Percentiles rank a stretch among this genome's conserved stretches.
phyloP scores from a whole-genome alignment of 2,329 filamentous ascomycete genomes.

The Aspergillus pseudonomiae region DNA sequence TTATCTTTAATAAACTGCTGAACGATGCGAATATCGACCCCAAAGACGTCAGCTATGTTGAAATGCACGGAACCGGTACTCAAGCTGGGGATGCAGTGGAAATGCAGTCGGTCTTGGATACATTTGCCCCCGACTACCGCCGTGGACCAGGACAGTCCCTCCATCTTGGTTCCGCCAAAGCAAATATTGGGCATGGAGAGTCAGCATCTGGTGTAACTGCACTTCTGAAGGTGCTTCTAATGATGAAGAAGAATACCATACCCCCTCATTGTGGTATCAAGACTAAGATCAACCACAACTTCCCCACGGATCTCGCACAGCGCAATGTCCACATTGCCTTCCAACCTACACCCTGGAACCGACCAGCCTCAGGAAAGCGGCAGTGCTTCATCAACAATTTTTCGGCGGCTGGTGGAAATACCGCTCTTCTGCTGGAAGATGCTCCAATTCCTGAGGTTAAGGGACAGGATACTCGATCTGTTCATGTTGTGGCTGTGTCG shows the following conservation, averaged over 20 bases:
- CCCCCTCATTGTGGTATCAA: conserved; percentile 42
- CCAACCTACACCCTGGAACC: conserved; percentile 47
- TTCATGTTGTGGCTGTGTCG: conserved; percentile 61
- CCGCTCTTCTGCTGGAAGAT: conserved; percentile 68
- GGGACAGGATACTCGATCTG: conserved; percentile 54
- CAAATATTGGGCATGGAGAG: conserved; percentile 66
- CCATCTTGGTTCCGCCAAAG: conserved; percentile 65
- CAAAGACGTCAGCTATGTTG: conserved; percentile 77
- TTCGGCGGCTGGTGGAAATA: conserved; percentile 71
- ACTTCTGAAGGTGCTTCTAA: conserved; percentile 40
- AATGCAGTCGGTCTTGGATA: conserved; percentile 73
- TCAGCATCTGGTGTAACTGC: conserved; percentile 59
- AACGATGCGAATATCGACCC: conserved; percentile 76
- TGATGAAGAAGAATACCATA: conserved; percentile 40
- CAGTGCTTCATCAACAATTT: conserved; percentile 66
- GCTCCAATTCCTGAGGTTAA: conserved; percentile 46
- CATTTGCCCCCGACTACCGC: conserved; percentile 60
- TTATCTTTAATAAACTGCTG: conserved; percentile 67
- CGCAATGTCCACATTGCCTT: conserved; percentile 51
- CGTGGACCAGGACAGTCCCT: conserved; percentile 49
- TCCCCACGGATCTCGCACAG: conserved; percentile 47
- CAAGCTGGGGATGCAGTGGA: conserved; percentile 80
- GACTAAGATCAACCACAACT: conserved; percentile 49
- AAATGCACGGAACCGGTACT: conserved; percentile 89
- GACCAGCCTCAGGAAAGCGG: conserved; percentile 37